These are phyloP conservation scores for Ziziphus jujuba DNA, from an alignment of 306 rosid genomes.

Conservation along the genomic window DNA sequence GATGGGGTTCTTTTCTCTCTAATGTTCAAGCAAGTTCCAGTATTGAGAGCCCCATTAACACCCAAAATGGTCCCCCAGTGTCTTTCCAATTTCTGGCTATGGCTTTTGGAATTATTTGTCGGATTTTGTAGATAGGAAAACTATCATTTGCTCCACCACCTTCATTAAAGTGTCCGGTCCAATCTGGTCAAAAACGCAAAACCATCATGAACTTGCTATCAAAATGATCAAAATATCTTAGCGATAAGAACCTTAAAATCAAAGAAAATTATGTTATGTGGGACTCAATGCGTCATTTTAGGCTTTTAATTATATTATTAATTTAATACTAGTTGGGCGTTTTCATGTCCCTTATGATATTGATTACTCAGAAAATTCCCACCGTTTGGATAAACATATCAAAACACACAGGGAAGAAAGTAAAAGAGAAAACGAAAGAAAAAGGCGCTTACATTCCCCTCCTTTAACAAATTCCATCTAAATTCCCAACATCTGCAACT, in stretches of 20 bases:
- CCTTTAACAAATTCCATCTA: slow-evolving; percentile 8
- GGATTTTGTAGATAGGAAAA: not conserved
- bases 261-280: not conserved
- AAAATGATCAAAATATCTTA: slow-evolving; percentile 5
- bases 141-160: slow-evolving; percentile 10
- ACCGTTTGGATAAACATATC: not conserved
- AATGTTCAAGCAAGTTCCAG: slow-evolving; percentile 2
- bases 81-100: not conserved
- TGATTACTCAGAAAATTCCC: too few relatives aligned
- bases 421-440: not conserved
- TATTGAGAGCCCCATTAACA: slow-evolving; percentile 9
- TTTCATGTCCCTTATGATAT: too few relatives aligned
- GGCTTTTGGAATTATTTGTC: slow-evolving; percentile 12
- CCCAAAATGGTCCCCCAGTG: slow-evolving; percentile 29
- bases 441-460: slow-evolving; percentile 24
- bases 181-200: not conserved
- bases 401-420: not conserved
- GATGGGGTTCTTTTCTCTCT: not conserved
- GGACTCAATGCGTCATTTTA: too few relatives aligned
- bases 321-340: too few relatives aligned
- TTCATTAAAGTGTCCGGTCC: not conserved
- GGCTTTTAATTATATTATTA: not conserved
- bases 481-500: not conserved
- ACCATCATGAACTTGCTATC: not conserved
- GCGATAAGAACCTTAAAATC: not conserved